Percentiles rank a stretch among this genome's conserved stretches.
phyloP scores from a whole-genome alignment of 1,284 basidiomycete species.

The Uromyces viciae-fabae region DNA sequence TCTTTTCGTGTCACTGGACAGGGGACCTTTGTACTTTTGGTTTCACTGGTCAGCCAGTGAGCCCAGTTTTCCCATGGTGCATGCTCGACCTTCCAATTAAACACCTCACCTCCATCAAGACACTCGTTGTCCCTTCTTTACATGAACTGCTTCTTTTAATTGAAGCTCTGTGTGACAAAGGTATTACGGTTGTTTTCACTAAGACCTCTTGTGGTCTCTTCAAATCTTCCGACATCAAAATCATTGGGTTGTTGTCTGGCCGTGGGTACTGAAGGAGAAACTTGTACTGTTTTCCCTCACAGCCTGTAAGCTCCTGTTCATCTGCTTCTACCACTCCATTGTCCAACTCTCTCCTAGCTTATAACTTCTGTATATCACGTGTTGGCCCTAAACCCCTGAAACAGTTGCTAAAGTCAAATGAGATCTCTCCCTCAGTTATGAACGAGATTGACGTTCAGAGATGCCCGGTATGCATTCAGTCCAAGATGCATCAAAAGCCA shows the following conservation, averaged over 20 bases:
- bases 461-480: not conserved
- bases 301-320: not conserved
- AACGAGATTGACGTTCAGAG: constrained; percentile 19
- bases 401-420: not conserved
- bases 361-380: not conserved
- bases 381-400: constrained; percentile 1
- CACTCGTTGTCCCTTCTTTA: not conserved
- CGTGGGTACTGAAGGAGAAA: not conserved
- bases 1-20: too few species aligned
- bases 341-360: not conserved
- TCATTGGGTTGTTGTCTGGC: not conserved
- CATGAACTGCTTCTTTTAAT: not conserved
- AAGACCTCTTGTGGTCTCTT: not conserved
- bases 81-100: too few species aligned
- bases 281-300: not conserved
- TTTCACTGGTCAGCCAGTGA: too few species aligned
- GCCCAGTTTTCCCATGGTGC: too few species aligned
- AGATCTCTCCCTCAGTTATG: not conserved
- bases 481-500: not conserved
- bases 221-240: not conserved
- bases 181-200: not conserved
- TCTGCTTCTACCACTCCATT: not conserved
- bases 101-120: not conserved
- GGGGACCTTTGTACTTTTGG: too few species aligned
- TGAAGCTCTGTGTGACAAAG: not conserved